Evolutionary conservation across 768 basidiomycete species (phyloP).

Genomic region (Termitomyces bulborhizus): DNA sequence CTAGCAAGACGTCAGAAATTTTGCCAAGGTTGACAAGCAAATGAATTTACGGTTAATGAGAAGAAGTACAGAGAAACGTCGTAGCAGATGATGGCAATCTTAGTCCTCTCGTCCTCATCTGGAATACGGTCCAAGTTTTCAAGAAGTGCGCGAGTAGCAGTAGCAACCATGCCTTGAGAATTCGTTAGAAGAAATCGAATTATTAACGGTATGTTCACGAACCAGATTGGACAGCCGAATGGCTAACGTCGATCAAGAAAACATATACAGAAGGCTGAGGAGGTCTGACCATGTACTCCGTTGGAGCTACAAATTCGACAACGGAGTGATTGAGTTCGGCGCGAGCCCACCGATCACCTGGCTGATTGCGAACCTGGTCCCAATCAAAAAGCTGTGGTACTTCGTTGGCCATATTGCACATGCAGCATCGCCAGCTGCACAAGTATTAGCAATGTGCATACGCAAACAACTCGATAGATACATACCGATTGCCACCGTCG

Average conservation of each 20-base stretch:
- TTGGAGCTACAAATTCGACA: slow-evolving; percentile 97
- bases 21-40: not conserved
- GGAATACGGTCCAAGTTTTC: slow-evolving; percentile 95
- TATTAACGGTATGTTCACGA: slow-evolving; percentile 11
- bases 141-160: slow-evolving; percentile 92
- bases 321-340: slow-evolving; percentile 89
- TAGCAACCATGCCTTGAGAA: slow-evolving; percentile 88
- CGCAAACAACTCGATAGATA: slow-evolving; percentile 5
- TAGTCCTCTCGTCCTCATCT: slow-evolving; percentile 89
- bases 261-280: slow-evolving; percentile 97
- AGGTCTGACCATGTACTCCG: slow-evolving; percentile 98
- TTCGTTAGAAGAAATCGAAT: not conserved
- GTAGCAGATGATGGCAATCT: slow-evolving; percentile 87
- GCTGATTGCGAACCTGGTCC: slow-evolving; percentile 91
- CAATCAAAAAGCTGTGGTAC: slow-evolving; percentile 98
- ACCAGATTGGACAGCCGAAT: slow-evolving; percentile 87
- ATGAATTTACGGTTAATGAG: slow-evolving; percentile 70
- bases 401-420: slow-evolving; percentile 98
- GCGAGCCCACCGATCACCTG: slow-evolving; percentile 91
- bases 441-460: not conserved
- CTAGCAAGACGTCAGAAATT: slow-evolving; percentile 23
- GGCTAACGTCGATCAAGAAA: slow-evolving; percentile 96
- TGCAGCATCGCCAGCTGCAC: slow-evolving; percentile 94
- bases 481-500: slow-evolving; percentile 89
- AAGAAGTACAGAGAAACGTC: slow-evolving; percentile 96